Evolutionary conservation across 768 basidiomycete genomes (phyloP).

Genomic region (Kondoa subrosea): DNA sequence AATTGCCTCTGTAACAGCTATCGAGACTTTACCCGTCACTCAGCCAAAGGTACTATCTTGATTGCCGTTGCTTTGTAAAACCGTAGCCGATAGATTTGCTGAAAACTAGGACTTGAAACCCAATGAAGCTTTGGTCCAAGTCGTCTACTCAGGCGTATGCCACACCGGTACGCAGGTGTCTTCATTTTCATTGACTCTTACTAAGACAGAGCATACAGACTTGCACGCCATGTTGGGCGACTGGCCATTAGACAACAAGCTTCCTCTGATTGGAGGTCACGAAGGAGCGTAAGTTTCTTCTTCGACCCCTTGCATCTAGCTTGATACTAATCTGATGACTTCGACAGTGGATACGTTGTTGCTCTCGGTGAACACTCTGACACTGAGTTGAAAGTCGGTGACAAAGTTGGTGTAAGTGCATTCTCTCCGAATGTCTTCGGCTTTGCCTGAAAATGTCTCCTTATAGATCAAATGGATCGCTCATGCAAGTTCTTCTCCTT

Average conservation of each 20-base stretch:
- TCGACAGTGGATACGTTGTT: constrained; percentile 52
- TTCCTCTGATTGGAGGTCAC: constrained; percentile 57
- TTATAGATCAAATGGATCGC: constrained; percentile 28
- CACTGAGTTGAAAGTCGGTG: constrained; percentile 53
- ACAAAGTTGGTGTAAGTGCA: constrained; percentile 32
- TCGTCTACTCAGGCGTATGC: constrained; percentile 22
- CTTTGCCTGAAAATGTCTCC: constrained; percentile 41
- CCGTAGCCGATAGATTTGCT: background rate
- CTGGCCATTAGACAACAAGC: background rate
- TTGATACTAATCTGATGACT: constrained; percentile 45
- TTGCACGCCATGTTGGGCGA: constrained; percentile 42
- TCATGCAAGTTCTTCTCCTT: constrained; percentile 25
- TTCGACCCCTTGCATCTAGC: background rate
- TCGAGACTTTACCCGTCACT: constrained; percentile 22
- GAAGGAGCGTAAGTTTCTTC: constrained; percentile 58
- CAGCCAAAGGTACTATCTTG: constrained; percentile 6
- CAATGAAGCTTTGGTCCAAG: constrained; percentile 17
- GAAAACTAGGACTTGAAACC: constrained; percentile 22
- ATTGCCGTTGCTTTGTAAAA: background rate
- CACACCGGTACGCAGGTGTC: constrained; percentile 23
- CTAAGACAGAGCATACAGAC: background rate
- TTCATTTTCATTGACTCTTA: background rate
- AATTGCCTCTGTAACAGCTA: constrained; percentile 8
- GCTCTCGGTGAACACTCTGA: constrained; percentile 55
- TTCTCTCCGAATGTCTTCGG: background rate